A percentile compares a stretch with the other conserved stretches of the same genome.
Evolutionary conservation across 2,329 filamentous ascomycete genomes (phyloP).

Genomic region (Trichoderma pleuroti): DNA sequence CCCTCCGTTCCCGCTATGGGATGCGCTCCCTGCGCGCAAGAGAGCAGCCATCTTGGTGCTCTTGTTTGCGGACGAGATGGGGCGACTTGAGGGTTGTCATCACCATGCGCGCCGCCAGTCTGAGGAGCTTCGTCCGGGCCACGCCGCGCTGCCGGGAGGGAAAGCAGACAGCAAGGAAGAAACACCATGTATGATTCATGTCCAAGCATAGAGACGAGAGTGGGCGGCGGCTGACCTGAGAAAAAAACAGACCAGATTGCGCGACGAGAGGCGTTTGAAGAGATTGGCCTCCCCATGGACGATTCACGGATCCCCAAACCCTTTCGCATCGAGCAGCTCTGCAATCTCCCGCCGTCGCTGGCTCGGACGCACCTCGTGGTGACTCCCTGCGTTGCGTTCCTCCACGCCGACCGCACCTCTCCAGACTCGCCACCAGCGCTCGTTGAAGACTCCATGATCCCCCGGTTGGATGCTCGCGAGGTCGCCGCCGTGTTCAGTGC

Average conservation of each 20-base stretch:
- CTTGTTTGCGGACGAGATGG: slow-evolving; percentile 75
- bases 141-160: slow-evolving; percentile 82
- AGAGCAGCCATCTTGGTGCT: slow-evolving; percentile 85
- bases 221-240: neutral
- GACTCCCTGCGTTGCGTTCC: slow-evolving; percentile 71
- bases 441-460: slow-evolving; percentile 70
- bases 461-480: slow-evolving; percentile 80
- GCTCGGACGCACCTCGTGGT: slow-evolving; percentile 72
- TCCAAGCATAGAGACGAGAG: neutral
- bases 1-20: slow-evolving; percentile 60
- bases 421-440: slow-evolving; percentile 35
- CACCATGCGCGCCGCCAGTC: slow-evolving; percentile 62
- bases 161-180: slow-evolving; percentile 59
- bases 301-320: slow-evolving; percentile 67
- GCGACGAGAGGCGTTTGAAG: slow-evolving; percentile 84
- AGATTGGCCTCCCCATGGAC: slow-evolving; percentile 80
- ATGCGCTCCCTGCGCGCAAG: slow-evolving; percentile 57
- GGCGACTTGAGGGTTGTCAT: slow-evolving; percentile 74
- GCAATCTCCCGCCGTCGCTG: slow-evolving; percentile 73
- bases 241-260: slow-evolving; percentile 68
- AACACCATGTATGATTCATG: slow-evolving; percentile 51
- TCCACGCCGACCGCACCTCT: slow-evolving; percentile 58
- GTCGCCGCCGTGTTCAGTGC: slow-evolving; percentile 93
- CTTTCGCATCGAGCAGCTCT: slow-evolving; percentile 84
- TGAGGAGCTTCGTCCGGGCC: slow-evolving; percentile 73